Conservation (phyloP, 2,329 filamentous ascomycete species). For the Paramyrothecium roridum region DNA sequence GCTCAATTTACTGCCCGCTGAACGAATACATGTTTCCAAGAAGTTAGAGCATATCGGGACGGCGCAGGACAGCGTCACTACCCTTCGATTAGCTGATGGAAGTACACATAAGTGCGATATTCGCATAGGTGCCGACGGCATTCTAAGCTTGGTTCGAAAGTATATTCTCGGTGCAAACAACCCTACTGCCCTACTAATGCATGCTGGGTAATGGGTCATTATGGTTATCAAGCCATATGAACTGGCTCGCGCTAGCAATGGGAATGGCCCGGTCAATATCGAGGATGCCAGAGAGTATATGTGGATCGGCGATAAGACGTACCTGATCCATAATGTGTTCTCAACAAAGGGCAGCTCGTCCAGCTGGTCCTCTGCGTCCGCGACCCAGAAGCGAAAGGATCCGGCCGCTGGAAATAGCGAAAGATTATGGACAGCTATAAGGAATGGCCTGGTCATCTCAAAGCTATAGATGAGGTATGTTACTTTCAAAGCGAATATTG, state of each 20-base stretch:
- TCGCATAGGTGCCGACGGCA: conserved; percentile 16
- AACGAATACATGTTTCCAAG: conserved; percentile 8
- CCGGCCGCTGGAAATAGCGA: neutral
- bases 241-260: neutral
- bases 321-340: conserved; percentile 1
- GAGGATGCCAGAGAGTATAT: conserved; percentile 3
- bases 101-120: conserved; percentile 9
- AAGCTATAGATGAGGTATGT: conserved; percentile 1
- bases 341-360: neutral
- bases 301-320: conserved; percentile 2
- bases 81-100: conserved; percentile 13
- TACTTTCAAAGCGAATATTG: neutral
- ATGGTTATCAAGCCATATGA: conserved; percentile 1
- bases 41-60: conserved; percentile 7
- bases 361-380: conserved; percentile 1
- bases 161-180: conserved; percentile 9
- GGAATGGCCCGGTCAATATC: neutral
- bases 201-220: conserved; percentile 2
- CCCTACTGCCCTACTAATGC: neutral
- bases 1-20: conserved; percentile 9
- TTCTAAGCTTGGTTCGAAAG: conserved; percentile 12
- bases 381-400: neutral
- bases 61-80: neutral
- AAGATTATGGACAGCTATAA: neutral
- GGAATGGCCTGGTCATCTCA: conserved; percentile 1